Evolutionary conservation across 2,329 filamentous ascomycete species (phyloP), one percentile per base, ranked within the genome.

Genomic region (Apiospora koreana): DNA sequence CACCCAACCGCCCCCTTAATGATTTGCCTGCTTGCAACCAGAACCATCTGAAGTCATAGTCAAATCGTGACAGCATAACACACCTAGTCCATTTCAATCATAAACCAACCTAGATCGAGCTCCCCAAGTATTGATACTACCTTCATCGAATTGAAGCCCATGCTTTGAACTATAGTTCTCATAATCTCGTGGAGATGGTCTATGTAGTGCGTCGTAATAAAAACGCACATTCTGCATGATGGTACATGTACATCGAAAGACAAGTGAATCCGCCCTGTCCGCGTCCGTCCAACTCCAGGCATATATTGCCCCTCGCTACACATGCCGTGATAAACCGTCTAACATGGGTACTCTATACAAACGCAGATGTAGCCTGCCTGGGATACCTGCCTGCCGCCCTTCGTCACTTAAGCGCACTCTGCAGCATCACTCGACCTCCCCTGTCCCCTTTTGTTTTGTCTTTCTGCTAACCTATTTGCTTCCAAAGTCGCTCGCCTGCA

Each of bases 401-500:
- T n/a, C n/a, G n/a, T n/a, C n/a, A n/a, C n/a, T n/a, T n/a, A n/a
- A n/a, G n/a, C n/a, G n/a, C n/a, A n/a, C n/a, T n/a, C n/a, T n/a
- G n/a, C n/a, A n/a, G n/a, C n/a, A n/a, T n/a, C n/a, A n/a, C 12
- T 28, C 25, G 12, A 7, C 8, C n/a, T 35, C 9, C 18, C 8
- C 48, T 12, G 4, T n/a, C 31, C 3, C 18, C 21, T 38, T n/a
- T 38, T n/a, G n/a, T 4, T 38, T 23, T 14, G 3, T 62, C 8
- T 10, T 38, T 12, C 65, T 31, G 35, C 35, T 16, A 3, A 3
- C 16, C 46, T 68, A 73, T 71, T 70, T 74, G 65, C 67, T 45
- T 3, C 68, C 84, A 77, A 99, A 99, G 83, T 99, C 96, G 81
- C 94, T 97, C 18, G 94, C 94, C 83, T 99, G 96, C 82, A 99